phyloP scores from a whole-genome alignment of 768 basidiomycete species.

The Dendrothele bispora region DNA sequence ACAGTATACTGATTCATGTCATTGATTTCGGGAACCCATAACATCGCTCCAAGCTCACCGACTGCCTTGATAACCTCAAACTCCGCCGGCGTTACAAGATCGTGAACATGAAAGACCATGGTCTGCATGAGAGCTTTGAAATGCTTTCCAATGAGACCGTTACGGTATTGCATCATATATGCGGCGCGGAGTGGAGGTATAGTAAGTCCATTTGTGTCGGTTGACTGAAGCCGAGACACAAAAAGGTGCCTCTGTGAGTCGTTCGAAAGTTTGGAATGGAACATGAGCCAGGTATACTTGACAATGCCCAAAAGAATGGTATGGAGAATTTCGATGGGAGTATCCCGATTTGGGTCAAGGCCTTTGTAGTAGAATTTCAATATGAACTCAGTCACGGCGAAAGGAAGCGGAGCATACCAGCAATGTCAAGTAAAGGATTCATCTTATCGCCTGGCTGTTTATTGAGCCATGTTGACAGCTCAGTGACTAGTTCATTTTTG shows the following conservation, averaged over 20 bases:
- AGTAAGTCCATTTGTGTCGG: conserved; percentile 28
- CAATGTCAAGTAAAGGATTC: conserved; percentile 28
- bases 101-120: too few species aligned
- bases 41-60: too few species aligned
- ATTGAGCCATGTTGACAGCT: conserved; percentile 26
- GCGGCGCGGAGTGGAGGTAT: too few species aligned
- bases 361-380: too few species aligned
- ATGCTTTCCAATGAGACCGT: too few species aligned
- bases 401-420: conserved; percentile 19
- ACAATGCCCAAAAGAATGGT: conserved; percentile 39
- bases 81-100: too few species aligned
- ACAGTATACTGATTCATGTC: conserved; percentile 35
- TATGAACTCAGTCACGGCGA: too few species aligned
- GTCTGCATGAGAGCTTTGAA: too few species aligned
- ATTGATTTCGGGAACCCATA: conserved; percentile 41
- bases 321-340: too few species aligned
- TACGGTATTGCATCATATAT: too few species aligned
- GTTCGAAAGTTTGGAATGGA: conserved; percentile 28
- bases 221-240: conserved; percentile 27
- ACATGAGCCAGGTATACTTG: conserved; percentile 42
- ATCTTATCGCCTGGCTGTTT: conserved; percentile 19
- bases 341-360: conserved; percentile 22
- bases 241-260: conserved; percentile 25
- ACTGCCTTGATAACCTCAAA: too few species aligned
- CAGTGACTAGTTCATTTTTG: conserved; percentile 17